These are phyloP conservation scores for Melanomma pulvis-pyrius DNA, from an alignment of 495 filamentous ascomycete species.

Conservation along the genomic window DNA sequence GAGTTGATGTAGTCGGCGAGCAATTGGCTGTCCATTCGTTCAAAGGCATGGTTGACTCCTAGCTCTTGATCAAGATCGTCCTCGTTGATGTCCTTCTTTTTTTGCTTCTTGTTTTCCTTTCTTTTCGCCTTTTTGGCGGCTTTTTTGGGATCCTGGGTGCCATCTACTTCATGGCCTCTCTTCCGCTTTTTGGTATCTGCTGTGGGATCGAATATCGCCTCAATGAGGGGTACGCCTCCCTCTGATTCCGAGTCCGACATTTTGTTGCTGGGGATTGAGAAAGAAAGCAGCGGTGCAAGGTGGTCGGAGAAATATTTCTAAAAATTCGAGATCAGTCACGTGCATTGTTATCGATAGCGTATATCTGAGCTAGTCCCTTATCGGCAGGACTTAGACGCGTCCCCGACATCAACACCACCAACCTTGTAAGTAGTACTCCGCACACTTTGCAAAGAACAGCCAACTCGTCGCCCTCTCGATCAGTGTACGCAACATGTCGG, in stretches of 20 bases:
- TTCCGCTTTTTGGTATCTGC: slow-evolving; percentile 43
- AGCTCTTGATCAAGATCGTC: slow-evolving; percentile 61
- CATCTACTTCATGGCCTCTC: slow-evolving; percentile 31
- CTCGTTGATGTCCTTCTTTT: slow-evolving; percentile 46
- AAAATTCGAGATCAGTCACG: background rate
- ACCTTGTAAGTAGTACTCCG: background rate
- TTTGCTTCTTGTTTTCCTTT: slow-evolving; percentile 60
- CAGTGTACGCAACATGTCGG: slow-evolving; percentile 23
- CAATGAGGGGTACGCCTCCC: slow-evolving; percentile 38
- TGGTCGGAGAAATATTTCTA: slow-evolving; percentile 6
- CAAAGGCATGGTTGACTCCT: slow-evolving; percentile 80
- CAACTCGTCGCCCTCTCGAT: background rate
- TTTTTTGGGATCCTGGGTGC: slow-evolving; percentile 14
- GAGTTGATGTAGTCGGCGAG: slow-evolving; percentile 87
- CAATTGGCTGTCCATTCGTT: slow-evolving; percentile 75
- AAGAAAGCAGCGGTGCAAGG: slow-evolving; percentile 9
- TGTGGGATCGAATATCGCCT: slow-evolving; percentile 19
- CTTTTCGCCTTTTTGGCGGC: slow-evolving; percentile 52
- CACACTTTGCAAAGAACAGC: background rate
- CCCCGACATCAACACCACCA: slow-evolving; percentile 14
- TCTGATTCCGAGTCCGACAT: slow-evolving; percentile 44
- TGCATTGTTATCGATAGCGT: slow-evolving; percentile 15
- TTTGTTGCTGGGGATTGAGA: slow-evolving; percentile 2
- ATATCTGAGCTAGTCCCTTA: background rate
- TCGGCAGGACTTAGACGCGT: background rate